phyloP scores from a whole-genome alignment of 1,139 yeast species.

The Taphrina sp. region DNA sequence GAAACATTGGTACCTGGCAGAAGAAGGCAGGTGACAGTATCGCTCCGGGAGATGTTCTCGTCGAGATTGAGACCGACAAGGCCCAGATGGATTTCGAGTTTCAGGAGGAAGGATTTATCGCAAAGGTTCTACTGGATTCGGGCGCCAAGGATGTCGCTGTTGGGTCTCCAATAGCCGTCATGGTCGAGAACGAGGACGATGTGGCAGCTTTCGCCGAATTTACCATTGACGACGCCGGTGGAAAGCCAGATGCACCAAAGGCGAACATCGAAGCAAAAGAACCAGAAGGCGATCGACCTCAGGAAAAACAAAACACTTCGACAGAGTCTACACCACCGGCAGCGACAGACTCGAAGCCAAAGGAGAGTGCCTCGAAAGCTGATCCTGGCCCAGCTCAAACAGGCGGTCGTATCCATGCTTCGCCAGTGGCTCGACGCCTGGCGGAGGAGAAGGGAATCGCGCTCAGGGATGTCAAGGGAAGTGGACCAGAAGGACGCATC shows the following conservation, averaged over 20 bases:
- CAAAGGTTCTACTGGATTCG: constrained; percentile 80
- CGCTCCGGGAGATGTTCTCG: constrained; percentile 84
- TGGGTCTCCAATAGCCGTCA: constrained; percentile 89
- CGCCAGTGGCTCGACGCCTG: constrained; percentile 90
- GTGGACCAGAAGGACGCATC: constrained; percentile 95
- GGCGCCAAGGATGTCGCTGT: constrained; percentile 91
- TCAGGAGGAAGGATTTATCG: constrained; percentile 96
- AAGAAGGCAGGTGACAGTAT: constrained; percentile 78
- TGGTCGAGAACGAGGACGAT: constrained; percentile 81
- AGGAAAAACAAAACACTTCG: constrained; percentile 27
- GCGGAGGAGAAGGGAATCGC: constrained; percentile 93
- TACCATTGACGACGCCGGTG: constrained; percentile 71
- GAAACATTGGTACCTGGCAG: constrained; percentile 93
- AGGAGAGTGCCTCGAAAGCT: constrained; percentile 37
- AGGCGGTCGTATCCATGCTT: constrained; percentile 73
- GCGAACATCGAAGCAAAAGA: constrained; percentile 23
- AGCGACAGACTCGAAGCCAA: constrained; percentile 38
- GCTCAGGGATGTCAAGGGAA: constrained; percentile 77
- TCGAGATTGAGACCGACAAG: constrained; percentile 97
- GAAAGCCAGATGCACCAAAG: constrained; percentile 33
- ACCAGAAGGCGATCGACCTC: constrained; percentile 33
- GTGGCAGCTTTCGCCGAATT: constrained; percentile 85
- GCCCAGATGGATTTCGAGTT: constrained; percentile 99
- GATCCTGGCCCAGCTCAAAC: constrained; percentile 44
- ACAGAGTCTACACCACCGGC: constrained; percentile 34